Evolutionary conservation across 441 rosid species (phyloP).

Genomic region (Gossypium davidsonii): DNA sequence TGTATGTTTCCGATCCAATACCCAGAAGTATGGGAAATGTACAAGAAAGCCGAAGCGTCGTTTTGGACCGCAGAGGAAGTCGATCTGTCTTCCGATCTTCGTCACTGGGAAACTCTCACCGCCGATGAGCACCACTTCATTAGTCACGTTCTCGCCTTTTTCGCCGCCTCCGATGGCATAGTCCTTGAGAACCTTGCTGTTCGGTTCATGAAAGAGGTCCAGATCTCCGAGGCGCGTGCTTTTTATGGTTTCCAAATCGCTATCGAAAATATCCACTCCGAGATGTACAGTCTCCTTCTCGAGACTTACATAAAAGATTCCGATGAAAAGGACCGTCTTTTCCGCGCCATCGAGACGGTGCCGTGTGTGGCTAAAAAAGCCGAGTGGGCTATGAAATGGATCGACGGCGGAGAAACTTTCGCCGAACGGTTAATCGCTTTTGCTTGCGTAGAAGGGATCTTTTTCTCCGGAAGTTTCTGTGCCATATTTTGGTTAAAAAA

Average conservation of each 20-base stretch:
- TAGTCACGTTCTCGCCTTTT: constrained; percentile 62
- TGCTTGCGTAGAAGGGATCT: constrained; percentile 54
- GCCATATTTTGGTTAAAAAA: constrained; percentile 49
- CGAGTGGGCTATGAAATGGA: constrained; percentile 59
- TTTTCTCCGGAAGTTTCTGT: constrained; percentile 54
- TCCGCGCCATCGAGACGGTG: constrained; percentile 50
- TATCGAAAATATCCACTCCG: constrained; percentile 63
- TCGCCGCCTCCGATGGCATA: constrained; percentile 66
- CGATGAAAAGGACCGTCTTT: constrained; percentile 41
- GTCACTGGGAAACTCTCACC: constrained; percentile 52
- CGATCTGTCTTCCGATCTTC: constrained; percentile 47
- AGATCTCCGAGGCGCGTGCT: constrained; percentile 69
- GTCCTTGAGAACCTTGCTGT: constrained; percentile 56
- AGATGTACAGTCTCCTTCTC: constrained; percentile 61
- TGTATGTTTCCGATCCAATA: constrained; percentile 56
- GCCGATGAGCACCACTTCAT: constrained; percentile 56
- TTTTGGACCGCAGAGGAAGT: constrained; percentile 80
- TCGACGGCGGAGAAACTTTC: constrained; percentile 48
- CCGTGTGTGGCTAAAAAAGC: constrained; percentile 62
- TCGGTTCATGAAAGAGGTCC: constrained; percentile 65
- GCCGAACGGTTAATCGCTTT: constrained; percentile 45
- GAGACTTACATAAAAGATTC: constrained; percentile 60
- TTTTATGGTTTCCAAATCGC: constrained; percentile 73
- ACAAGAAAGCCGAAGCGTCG: constrained; percentile 64
- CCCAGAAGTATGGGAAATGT: constrained; percentile 60